phyloP scores from a whole-genome alignment of 176 grass and related monocot species.

The Olyra latifolia region DNA sequence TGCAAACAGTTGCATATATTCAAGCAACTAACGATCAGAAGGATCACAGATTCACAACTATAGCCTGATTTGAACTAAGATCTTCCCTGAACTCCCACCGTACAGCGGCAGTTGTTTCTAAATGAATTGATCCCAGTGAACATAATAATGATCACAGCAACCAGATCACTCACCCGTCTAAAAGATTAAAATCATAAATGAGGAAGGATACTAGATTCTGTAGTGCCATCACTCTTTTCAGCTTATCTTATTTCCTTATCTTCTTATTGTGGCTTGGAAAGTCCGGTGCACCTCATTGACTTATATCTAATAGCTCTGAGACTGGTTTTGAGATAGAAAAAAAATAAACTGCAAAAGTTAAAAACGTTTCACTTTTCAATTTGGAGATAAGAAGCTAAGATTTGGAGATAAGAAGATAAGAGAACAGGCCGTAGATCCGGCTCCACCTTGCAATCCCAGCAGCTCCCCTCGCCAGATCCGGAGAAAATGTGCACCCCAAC shows the following conservation, averaged over 20 bases:
- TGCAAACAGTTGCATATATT: neutral
- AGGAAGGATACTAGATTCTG: neutral
- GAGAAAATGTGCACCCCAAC: neutral
- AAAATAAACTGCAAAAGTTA: too few species aligned
- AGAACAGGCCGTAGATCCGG: too few species aligned
- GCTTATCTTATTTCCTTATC: too few species aligned
- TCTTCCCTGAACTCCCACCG: slow-evolving; percentile 8
- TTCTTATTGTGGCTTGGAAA: too few species aligned
- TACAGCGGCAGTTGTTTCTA: neutral
- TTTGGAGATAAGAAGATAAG: too few species aligned
- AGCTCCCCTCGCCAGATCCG: neutral
- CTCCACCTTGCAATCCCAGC: neutral
- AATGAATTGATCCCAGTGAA: neutral
- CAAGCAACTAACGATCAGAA: neutral
- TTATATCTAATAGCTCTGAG: too few species aligned
- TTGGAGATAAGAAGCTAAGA: too few species aligned
- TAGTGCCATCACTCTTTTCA: neutral
- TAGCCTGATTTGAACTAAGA: neutral
- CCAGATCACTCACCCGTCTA: neutral
- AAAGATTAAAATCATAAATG: neutral
- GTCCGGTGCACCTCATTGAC: too few species aligned
- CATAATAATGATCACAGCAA: neutral
- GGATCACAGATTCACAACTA: neutral
- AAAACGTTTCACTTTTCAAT: too few species aligned
- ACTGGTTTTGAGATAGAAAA: too few species aligned